These are phyloP conservation scores for Rhynchospora breviuscula DNA, from an alignment of 176 grass and related monocot genomes.

Conservation along the genomic window DNA sequence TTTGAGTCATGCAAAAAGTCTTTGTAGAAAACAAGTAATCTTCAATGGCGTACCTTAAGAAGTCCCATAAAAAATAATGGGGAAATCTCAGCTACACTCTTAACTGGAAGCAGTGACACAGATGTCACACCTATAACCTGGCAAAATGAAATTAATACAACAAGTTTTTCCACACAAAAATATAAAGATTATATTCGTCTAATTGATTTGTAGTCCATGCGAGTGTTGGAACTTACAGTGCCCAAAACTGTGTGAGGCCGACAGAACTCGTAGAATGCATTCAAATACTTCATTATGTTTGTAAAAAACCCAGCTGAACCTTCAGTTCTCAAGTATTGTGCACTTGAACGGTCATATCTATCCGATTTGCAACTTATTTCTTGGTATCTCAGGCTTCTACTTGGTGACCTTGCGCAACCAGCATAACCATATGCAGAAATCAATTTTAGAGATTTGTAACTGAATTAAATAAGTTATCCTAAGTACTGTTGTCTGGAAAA, in stretches of 20 bases:
- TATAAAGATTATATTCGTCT: background rate
- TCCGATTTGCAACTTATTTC: background rate
- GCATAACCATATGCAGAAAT: background rate
- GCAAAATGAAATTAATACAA: background rate
- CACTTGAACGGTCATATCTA: background rate
- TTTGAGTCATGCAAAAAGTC: background rate
- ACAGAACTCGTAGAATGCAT: constrained; percentile 56
- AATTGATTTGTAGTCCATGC: background rate
- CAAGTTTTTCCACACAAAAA: constrained; percentile 2
- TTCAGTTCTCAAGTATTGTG: background rate
- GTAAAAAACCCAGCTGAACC: background rate
- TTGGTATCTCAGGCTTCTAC: background rate
- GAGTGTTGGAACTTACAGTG: constrained; percentile 44
- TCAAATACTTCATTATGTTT: constrained; percentile 17
- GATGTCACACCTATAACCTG: constrained; percentile 74
- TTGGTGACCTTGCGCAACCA: background rate
- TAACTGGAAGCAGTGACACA: constrained; percentile 65
- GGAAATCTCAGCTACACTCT: constrained; percentile 47
- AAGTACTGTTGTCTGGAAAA: background rate
- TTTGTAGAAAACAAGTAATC: background rate
- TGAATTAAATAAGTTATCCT: background rate
- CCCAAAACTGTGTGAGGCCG: constrained; percentile 76
- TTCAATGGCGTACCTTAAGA: constrained; percentile 40
- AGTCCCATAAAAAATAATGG: constrained; percentile 30
- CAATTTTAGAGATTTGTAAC: background rate